Evolutionary conservation across 176 grass and related monocot genomes (phyloP).

Genomic region (Avena atlantica): DNA sequence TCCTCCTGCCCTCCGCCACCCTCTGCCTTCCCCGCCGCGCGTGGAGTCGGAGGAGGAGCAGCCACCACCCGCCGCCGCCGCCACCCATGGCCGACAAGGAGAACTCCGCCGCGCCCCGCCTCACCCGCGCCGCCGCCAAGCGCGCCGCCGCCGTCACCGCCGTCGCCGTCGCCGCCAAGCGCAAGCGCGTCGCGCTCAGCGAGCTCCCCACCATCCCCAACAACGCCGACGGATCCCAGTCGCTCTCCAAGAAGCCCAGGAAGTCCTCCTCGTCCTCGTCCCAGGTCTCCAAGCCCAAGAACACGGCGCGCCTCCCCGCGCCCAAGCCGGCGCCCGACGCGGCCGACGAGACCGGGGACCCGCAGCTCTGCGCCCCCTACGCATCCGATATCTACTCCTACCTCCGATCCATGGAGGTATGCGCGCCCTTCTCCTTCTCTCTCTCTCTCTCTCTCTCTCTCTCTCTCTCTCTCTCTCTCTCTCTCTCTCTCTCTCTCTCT

Average conservation of each 20-base stretch:
- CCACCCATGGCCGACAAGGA: constrained; percentile 53
- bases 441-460: not conserved
- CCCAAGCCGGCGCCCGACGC: not conserved
- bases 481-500: not conserved
- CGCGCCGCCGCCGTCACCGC: constrained; percentile 28
- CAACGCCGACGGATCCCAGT: constrained; percentile 31
- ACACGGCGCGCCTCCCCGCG: not conserved
- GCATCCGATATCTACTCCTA: constrained; percentile 76
- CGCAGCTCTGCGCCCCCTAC: constrained; percentile 59
- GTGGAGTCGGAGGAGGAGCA: constrained; percentile 47
- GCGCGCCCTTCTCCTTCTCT: not conserved
- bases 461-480: not conserved
- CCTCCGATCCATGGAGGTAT: constrained; percentile 81
- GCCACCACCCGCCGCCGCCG: not conserved
- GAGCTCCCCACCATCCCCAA: constrained; percentile 57
- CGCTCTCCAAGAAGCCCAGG: constrained; percentile 24
- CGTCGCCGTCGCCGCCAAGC: constrained; percentile 51
- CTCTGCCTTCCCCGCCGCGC: not conserved
- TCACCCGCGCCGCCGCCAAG: constrained; percentile 58
- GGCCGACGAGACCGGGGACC: constrained; percentile 34
- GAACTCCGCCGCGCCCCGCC: constrained; percentile 46
- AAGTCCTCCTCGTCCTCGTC: not conserved
- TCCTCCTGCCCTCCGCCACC: not conserved
- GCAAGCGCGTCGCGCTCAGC: constrained; percentile 66
- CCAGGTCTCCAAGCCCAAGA: not conserved